Evolutionary conservation across 331 rosid species (phyloP).

Genomic region (Ulmus americana): DNA sequence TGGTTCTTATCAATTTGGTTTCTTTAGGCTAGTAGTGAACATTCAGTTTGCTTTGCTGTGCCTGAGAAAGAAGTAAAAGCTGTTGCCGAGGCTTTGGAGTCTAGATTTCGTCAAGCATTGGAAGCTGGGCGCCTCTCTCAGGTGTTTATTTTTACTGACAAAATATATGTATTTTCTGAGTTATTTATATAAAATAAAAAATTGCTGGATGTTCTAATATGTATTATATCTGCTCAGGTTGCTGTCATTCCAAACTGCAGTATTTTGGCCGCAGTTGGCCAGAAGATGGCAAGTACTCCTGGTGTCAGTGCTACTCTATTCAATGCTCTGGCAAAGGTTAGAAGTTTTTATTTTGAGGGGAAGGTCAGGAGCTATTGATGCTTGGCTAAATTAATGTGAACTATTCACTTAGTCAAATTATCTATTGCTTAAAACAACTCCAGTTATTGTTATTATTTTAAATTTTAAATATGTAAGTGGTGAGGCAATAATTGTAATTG

Average conservation of each 20-base stretch:
- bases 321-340: slow-evolving; percentile 94
- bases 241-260: slow-evolving; percentile 84
- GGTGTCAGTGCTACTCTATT: slow-evolving; percentile 98
- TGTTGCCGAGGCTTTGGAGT: slow-evolving; percentile 82
- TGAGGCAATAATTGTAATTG: background rate
- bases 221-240: slow-evolving; percentile 49
- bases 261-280: slow-evolving; percentile 97
- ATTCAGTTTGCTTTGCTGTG: slow-evolving; percentile 96
- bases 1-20: slow-evolving; percentile 24
- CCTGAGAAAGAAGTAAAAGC: slow-evolving; percentile 96
- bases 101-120: slow-evolving; percentile 89
- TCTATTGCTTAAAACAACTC: background rate
- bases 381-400: background rate
- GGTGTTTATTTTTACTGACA: slow-evolving; percentile 38
- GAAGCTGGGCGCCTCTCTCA: slow-evolving; percentile 95
- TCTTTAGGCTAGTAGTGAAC: slow-evolving; percentile 98
- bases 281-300: slow-evolving; percentile 98
- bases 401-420: too few species aligned
- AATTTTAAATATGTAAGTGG: background rate
- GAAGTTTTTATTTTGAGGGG: background rate
- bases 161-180: too few species aligned
- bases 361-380: background rate
- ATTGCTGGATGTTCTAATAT: background rate
- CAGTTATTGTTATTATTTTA: background rate
- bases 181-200: too few species aligned